Percentiles rank a stretch among this genome's conserved stretches.
Evolutionary conservation across 257 asterid species (phyloP).

Genomic region (Scutellaria galericulata): DNA sequence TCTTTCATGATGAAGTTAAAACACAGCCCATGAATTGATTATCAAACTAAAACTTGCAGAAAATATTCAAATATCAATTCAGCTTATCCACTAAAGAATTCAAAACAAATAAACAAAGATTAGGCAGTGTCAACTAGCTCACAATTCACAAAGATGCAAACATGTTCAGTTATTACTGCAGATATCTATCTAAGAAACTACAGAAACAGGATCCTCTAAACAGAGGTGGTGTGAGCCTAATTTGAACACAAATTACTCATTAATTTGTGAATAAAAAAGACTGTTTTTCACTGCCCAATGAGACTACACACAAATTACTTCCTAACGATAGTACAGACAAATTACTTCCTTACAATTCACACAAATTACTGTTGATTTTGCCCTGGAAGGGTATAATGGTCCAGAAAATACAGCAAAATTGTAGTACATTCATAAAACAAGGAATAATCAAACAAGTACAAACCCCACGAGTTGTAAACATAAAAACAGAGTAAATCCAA

Average conservation of each 20-base stretch:
- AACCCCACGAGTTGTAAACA: background rate
- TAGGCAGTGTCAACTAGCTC: background rate
- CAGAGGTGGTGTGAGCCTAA: no score
- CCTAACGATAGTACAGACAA: no score
- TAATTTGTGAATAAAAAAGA: no score
- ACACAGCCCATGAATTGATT: background rate
- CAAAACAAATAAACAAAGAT: background rate
- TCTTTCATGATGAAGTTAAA: background rate
- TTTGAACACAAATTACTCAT: no score
- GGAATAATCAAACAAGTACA: background rate
- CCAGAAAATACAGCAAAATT: background rate
- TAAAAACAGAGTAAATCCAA: background rate
- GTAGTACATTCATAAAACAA: background rate
- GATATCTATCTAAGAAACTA: no score
- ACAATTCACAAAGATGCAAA: background rate
- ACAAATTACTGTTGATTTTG: no score
- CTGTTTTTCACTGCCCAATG: no score
- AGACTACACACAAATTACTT: no score
- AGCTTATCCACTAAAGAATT: background rate
- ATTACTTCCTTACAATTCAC: no score
- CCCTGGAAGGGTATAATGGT: no score
- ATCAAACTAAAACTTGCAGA: background rate
- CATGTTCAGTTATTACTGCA: background rate
- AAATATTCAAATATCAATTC: background rate
- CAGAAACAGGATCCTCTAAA: no score